A percentile compares a stretch with the other conserved stretches of the same genome.
These are phyloP conservation scores for Kwoniella heveanensis DNA, from an alignment of 768 basidiomycete species.

Conservation along the genomic window DNA sequence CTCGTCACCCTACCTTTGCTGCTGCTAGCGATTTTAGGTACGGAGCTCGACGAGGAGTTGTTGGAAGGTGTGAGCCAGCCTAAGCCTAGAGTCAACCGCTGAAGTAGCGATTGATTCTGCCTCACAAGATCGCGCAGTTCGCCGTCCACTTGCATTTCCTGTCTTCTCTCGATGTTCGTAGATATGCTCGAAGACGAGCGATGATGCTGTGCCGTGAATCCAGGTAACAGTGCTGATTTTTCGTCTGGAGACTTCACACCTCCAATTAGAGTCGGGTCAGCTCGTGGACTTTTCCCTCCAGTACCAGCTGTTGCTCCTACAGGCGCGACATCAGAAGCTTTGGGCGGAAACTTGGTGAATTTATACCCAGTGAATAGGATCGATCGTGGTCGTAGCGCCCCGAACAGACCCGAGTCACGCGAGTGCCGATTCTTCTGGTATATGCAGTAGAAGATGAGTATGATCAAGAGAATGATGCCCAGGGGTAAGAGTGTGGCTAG, in stretches of 20 bases:
- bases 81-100: conserved; percentile 21
- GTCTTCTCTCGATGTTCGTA: neutral
- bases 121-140: conserved; percentile 12
- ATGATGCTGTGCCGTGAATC: conserved; percentile 28
- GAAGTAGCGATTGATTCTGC: conserved; percentile 23
- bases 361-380: neutral
- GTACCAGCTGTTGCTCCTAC: neutral
- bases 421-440: conserved; percentile 17
- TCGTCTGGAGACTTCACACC: conserved; percentile 20
- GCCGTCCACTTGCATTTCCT: conserved; percentile 13
- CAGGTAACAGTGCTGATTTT: conserved; percentile 27
- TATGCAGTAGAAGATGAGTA: conserved; percentile 7
- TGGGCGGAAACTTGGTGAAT: neutral
- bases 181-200: conserved; percentile 6
- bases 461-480: conserved; percentile 9
- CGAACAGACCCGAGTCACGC: conserved; percentile 8
- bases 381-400: neutral
- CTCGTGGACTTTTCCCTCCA: neutral
- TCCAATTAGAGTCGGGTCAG: neutral
- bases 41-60: neutral
- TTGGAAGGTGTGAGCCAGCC: conserved; percentile 16
- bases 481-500: conserved; percentile 16
- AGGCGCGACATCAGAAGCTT: neutral
- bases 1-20: conserved; percentile 14
- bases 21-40: neutral